Evolutionary conservation across 495 filamentous ascomycete species (phyloP).

Genomic region (Penicillium daleae): DNA sequence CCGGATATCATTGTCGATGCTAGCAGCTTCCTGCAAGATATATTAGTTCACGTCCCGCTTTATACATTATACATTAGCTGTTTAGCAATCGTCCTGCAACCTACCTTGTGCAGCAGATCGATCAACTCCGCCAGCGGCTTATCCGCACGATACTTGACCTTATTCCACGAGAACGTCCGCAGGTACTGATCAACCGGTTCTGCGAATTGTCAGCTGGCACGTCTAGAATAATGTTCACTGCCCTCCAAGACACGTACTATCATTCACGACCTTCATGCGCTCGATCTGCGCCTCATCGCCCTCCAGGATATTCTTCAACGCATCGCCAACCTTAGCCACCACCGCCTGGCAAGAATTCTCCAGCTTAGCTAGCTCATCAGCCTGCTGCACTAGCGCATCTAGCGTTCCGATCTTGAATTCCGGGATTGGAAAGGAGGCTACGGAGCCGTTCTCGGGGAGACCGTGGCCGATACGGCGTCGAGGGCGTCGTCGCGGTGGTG

Average conservation of each 20-base stretch:
- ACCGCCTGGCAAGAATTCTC: slow-evolving; percentile 77
- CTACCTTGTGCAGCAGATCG: slow-evolving; percentile 82
- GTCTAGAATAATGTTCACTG: not conserved
- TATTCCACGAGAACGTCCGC: slow-evolving; percentile 90
- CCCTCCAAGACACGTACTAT: slow-evolving; percentile 67
- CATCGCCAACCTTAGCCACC: slow-evolving; percentile 86
- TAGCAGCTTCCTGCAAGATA: slow-evolving; percentile 68
- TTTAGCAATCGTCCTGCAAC: not conserved
- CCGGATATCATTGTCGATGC: slow-evolving; percentile 93
- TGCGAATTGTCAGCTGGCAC: slow-evolving; percentile 37
- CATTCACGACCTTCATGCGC: slow-evolving; percentile 91
- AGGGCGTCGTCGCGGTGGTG: slow-evolving; percentile 82
- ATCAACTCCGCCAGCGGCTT: slow-evolving; percentile 84
- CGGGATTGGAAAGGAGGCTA: slow-evolving; percentile 79
- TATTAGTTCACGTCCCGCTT: not conserved
- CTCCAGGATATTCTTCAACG: slow-evolving; percentile 75
- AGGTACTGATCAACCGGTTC: slow-evolving; percentile 94
- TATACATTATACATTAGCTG: not conserved
- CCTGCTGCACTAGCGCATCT: slow-evolving; percentile 94
- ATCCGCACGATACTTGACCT: slow-evolving; percentile 92
- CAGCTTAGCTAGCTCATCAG: slow-evolving; percentile 92
- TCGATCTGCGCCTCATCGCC: slow-evolving; percentile 80
- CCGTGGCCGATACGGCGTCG: slow-evolving; percentile 67
- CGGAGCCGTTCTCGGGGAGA: slow-evolving; percentile 76
- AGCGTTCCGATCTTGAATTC: slow-evolving; percentile 97